Conservation (phyloP, 2,329 filamentous ascomycete genomes). For the Didymella lethalis region DNA sequence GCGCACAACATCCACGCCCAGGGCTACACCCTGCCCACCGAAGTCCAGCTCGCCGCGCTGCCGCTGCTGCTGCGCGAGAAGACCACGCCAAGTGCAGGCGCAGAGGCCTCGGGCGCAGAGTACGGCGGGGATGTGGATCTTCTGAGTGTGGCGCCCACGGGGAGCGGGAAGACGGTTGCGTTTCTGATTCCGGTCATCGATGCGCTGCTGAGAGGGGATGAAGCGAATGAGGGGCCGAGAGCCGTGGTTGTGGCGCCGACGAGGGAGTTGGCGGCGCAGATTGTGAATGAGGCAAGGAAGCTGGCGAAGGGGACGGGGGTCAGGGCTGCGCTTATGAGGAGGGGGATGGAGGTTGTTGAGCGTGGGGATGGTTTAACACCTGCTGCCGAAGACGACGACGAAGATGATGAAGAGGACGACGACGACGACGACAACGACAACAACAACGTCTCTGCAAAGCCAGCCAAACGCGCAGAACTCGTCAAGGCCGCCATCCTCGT, state of each 20-base stretch:
- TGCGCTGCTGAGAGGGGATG: constrained; percentile 60
- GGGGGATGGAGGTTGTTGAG: constrained; percentile 74
- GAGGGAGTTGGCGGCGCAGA: constrained; percentile 60
- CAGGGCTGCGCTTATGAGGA: constrained; percentile 81
- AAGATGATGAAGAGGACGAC: constrained; percentile 32
- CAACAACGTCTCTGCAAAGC: constrained; percentile 20
- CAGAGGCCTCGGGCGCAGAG: constrained; percentile 48
- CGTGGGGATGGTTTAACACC: constrained; percentile 45
- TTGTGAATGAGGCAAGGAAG: constrained; percentile 78
- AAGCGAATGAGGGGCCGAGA: constrained; percentile 40
- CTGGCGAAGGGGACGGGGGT: constrained; percentile 78
- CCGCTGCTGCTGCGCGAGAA: constrained; percentile 73
- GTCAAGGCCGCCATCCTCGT: constrained; percentile 82
- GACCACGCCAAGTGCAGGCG: constrained; percentile 32
- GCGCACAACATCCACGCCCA: constrained; percentile 82
- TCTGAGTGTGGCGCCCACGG: constrained; percentile 88
- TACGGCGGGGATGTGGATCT: constrained; percentile 69
- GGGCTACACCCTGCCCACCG: constrained; percentile 86
- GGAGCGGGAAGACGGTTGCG: constrained; percentile 94
- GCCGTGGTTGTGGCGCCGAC: constrained; percentile 60
- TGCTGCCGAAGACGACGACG: constrained; percentile 44
- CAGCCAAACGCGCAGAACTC: constrained; percentile 51
- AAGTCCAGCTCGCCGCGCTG: constrained; percentile 88
- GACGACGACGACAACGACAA: constrained; percentile 51
- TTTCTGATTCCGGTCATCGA: constrained; percentile 90